Base-by-base conservation (phyloP, 164 flowering plant genomes). In the Amborella trichopoda region DNA sequence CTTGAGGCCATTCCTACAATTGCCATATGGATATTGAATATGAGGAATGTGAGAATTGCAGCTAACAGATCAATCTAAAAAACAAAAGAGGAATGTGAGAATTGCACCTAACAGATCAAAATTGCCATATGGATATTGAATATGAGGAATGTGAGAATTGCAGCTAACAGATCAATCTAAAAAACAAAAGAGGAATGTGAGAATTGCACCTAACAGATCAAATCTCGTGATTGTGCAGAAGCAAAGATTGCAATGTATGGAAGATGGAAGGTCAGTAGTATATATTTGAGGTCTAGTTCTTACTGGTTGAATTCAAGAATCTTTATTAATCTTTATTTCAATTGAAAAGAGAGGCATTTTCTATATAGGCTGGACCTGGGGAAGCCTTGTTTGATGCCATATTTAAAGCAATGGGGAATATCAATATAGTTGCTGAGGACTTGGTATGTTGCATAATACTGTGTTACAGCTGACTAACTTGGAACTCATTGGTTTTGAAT, bases 291-390 rank as follows among this genome's bases (percentile, higher is more conserved):
- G n/a, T 40, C 20, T 46, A 4, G 4, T 30, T 26, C 14, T 42
- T 46, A 23, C 45, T 49, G 28, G 1, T 32, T 21, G 2, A 36
- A 32, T 16, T 13, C 18, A 26, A 14, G 40, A 40, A 28, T 57
- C 24, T n/a, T 40, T 40, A 51, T 32, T 18, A 46, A 37, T 12
- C 30, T 9, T 20, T n/a, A n/a, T n/a, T n/a, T n/a, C n/a, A n/a
- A n/a, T n/a, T n/a, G n/a, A n/a, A n/a, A n/a, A n/a, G n/a, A n/a
- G n/a, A n/a, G n/a, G n/a, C n/a, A n/a, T n/a, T 8, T 50, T 67
- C 84, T 51, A 66, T 49, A 68, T 74, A 91, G 99, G 94, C 70
- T 49, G 99, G 99, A 62, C 99, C 99, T 44, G 85, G 80, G 42
- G 80, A 71, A 55, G 65, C 90, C 34, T 58, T 91, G 20, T 91